Evolutionary conservation across 164 flowering plant species (phyloP).

Genomic region (Umbellularia californica): DNA sequence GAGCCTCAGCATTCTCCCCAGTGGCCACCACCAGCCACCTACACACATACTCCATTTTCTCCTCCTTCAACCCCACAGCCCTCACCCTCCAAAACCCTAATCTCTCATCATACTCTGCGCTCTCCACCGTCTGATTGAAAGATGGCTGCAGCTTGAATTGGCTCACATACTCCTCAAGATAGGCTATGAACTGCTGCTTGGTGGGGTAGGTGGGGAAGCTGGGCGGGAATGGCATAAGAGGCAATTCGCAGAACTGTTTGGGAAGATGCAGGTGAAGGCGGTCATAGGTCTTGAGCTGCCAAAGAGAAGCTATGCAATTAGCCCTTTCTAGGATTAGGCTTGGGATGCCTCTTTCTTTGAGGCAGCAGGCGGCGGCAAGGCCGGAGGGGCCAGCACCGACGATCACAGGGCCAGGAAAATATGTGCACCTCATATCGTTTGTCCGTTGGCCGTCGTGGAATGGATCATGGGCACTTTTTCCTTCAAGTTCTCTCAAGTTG

Average conservation of each 20-base stretch:
- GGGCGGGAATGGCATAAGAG: slow-evolving; percentile 59
- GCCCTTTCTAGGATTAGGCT: slow-evolving; percentile 58
- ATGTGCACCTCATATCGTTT: slow-evolving; percentile 12
- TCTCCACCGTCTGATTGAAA: slow-evolving; percentile 45
- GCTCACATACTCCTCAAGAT: slow-evolving; percentile 48
- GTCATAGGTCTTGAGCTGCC: slow-evolving; percentile 71
- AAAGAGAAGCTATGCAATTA: slow-evolving; percentile 66
- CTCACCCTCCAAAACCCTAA: slow-evolving; percentile 53
- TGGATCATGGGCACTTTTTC: slow-evolving; percentile 41
- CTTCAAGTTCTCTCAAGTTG: slow-evolving; percentile 43
- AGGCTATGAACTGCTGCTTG: slow-evolving; percentile 59
- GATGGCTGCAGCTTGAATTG: slow-evolving; percentile 39
- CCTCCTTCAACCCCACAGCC: slow-evolving; percentile 24
- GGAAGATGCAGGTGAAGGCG: slow-evolving; percentile 79
- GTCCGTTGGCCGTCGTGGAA: slow-evolving; percentile 2
- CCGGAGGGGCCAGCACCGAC: slow-evolving; percentile 92
- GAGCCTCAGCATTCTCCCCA: slow-evolving; percentile 89
- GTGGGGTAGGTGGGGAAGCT: slow-evolving; percentile 67
- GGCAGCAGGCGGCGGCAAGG: slow-evolving; percentile 68
- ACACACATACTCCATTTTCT: slow-evolving; percentile 47
- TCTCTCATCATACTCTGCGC: slow-evolving; percentile 45
- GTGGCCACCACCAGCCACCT: slow-evolving; percentile 87
- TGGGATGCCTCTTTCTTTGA: slow-evolving; percentile 43
- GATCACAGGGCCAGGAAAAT: slow-evolving; percentile 54
- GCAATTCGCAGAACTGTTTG: slow-evolving; percentile 72